Percentiles rank a stretch among this genome's conserved stretches.
These are phyloP conservation scores for Fusarium tjaetaba DNA, from an alignment of 2,329 filamentous ascomycete genomes.

Conservation along the genomic window DNA sequence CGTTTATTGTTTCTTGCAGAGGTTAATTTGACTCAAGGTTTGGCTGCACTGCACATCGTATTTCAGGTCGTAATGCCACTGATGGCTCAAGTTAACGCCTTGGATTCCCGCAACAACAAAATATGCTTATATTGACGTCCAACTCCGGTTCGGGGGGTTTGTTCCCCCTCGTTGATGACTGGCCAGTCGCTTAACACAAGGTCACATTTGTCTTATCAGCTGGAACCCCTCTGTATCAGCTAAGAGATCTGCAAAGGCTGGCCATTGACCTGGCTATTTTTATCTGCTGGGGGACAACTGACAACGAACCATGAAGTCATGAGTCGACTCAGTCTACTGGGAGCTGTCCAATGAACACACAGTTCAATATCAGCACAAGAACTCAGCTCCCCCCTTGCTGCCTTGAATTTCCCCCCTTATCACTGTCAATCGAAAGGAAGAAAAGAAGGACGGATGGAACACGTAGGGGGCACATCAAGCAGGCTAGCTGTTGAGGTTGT, in stretches of 20 bases:
- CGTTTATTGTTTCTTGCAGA: not conserved
- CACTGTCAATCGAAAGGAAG: conserved; percentile 1
- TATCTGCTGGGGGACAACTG: not conserved
- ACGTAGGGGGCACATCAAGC: not conserved
- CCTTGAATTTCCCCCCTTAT: conserved; percentile 6
- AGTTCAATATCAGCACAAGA: not conserved
- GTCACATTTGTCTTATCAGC: conserved; percentile 2
- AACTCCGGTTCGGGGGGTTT: not conserved
- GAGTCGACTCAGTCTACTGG: not conserved
- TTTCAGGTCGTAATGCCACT: not conserved
- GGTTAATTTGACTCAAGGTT: not conserved
- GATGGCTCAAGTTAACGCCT: not conserved
- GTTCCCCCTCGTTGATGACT: not conserved
- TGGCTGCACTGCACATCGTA: not conserved
- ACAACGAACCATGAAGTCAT: conserved; percentile 13
- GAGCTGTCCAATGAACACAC: conserved; percentile 1
- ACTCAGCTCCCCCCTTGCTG: conserved; percentile 9
- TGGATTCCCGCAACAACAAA: not conserved
- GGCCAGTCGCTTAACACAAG: not conserved
- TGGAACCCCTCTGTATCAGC: not conserved
- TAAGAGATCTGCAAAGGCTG: not conserved
- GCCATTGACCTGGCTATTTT: not conserved
- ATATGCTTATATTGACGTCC: conserved; percentile 21
- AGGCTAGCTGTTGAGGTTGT: conserved; percentile 2
- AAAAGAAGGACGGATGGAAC: conserved; percentile 24